These are phyloP conservation scores for grape (Vitis vinifera) DNA, from an alignment of 164 flowering plant species.

Conservation along the genomic window ASM3070453v1 NC_081805.1:2488001-2488500, in stretches of 20 bases:
- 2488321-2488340: no score
- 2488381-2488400: neutral
- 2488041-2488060: neutral
- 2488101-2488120: neutral
- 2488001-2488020: no score
- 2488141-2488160: conserved; percentile 36
- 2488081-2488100: neutral
- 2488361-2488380: neutral
- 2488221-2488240: conserved; percentile 45
- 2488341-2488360: no score
- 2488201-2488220: conserved; percentile 51
- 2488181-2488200: conserved; percentile 47
- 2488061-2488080: neutral
- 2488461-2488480: conserved; percentile 12
- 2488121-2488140: neutral
- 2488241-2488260: neutral
- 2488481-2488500: conserved; percentile 6
- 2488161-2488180: conserved; percentile 45
- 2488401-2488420: conserved; percentile 33
- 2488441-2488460: conserved; percentile 30
- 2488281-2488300: neutral
- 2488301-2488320: neutral
- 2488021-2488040: no score
- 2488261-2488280: neutral
- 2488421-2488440: conserved; percentile 25